These are phyloP conservation scores for Wickerhamomyces alni DNA, from an alignment of 805 yeast genomes.

Conservation along the genomic window DNA sequence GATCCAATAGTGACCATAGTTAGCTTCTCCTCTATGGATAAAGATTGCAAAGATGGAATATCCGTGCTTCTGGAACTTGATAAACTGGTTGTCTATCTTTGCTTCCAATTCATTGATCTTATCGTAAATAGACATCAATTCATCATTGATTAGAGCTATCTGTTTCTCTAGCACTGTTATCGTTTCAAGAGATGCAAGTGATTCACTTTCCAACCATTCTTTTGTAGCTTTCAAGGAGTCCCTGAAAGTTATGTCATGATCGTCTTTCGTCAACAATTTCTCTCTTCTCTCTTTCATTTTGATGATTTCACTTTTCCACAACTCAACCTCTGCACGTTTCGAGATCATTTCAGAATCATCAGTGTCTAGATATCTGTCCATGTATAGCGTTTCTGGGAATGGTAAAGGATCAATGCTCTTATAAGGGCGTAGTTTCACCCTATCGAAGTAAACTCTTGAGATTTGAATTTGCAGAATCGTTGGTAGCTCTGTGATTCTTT, in stretches of 20 bases:
- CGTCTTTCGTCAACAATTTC: slow-evolving; percentile 39
- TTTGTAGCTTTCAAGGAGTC: slow-evolving; percentile 52
- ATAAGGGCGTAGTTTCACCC: slow-evolving; percentile 64
- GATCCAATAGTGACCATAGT: slow-evolving; percentile 96
- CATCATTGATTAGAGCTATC: slow-evolving; percentile 39
- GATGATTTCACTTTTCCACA: slow-evolving; percentile 54
- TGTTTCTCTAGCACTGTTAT: slow-evolving; percentile 42
- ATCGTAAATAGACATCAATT: slow-evolving; percentile 35
- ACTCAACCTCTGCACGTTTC: slow-evolving; percentile 47
- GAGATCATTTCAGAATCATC: slow-evolving; percentile 44
- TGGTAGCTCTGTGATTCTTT: slow-evolving; percentile 70
- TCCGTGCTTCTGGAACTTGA: slow-evolving; percentile 53
- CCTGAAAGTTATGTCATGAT: slow-evolving; percentile 41
- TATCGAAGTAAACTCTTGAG: slow-evolving; percentile 88
- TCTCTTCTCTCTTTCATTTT: slow-evolving; percentile 38
- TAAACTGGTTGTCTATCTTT: slow-evolving; percentile 55
- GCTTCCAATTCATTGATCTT: slow-evolving; percentile 39
- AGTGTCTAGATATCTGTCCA: slow-evolving; percentile 84
- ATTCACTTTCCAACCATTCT: slow-evolving; percentile 42
- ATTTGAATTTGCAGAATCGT: slow-evolving; percentile 85
- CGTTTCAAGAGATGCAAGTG: slow-evolving; percentile 39
- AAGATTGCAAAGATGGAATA: slow-evolving; percentile 87
- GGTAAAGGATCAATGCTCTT: slow-evolving; percentile 81
- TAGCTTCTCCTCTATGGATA: slow-evolving; percentile 93
- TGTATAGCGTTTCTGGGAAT: slow-evolving; percentile 67